Evolutionary conservation across 208 protist genomes (phyloP).

Genomic region (Tritrichomonas foetus): DNA sequence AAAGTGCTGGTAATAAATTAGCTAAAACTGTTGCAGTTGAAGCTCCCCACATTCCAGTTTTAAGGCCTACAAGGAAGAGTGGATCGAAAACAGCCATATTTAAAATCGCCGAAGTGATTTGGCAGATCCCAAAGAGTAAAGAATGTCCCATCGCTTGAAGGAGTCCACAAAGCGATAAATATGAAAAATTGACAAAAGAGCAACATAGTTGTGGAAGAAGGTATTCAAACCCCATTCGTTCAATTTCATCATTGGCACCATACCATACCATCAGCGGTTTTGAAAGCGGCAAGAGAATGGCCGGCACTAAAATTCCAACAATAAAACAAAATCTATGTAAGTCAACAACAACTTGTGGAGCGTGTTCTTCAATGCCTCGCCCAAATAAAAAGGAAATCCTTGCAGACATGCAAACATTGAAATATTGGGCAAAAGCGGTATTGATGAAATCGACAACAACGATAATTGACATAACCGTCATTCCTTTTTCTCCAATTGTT

Average conservation of each 20-base stretch:
- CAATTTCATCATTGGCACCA: not conserved
- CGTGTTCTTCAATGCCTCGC: not conserved
- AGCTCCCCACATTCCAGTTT: not conserved
- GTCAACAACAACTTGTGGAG: not conserved
- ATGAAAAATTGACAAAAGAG: no score
- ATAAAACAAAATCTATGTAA: not conserved
- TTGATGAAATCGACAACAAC: not conserved
- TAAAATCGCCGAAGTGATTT: not conserved
- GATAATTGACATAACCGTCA: not conserved
- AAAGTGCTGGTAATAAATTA: not conserved
- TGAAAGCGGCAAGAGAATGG: not conserved
- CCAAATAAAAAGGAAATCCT: not conserved
- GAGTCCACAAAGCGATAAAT: no score
- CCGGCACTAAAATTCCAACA: not conserved
- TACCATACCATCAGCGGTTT: not conserved
- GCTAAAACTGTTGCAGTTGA: not conserved
- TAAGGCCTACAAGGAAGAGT: not conserved
- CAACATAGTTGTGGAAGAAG: not conserved
- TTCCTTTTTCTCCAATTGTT: not conserved
- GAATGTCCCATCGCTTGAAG: not conserved
- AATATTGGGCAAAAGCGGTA: not conserved
- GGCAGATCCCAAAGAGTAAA: not conserved
- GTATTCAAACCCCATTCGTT: not conserved
- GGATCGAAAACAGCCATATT: slow-evolving; percentile 11
- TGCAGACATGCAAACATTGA: not conserved